These are phyloP conservation scores for Penicillium daleae DNA, from an alignment of 495 filamentous ascomycete species.

Conservation along the genomic window DNA sequence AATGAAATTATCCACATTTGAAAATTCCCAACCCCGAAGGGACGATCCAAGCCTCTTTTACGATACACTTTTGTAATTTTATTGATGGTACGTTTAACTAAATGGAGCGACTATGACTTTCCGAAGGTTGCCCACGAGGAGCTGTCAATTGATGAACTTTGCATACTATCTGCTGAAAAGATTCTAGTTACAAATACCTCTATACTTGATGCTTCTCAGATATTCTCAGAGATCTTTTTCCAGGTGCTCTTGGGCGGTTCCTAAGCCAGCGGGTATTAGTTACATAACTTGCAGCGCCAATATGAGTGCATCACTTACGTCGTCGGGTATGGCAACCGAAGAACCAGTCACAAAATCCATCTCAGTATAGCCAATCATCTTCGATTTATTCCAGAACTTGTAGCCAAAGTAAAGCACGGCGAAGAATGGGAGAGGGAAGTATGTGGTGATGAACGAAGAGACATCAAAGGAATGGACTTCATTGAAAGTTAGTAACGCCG, in stretches of 20 bases:
- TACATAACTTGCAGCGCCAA: background rate
- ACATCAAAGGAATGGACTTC: slow-evolving; percentile 23
- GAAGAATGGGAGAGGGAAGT: slow-evolving; percentile 26
- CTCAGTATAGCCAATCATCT: slow-evolving; percentile 22
- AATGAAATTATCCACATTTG: too few relatives aligned
- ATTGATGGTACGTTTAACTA: too few relatives aligned
- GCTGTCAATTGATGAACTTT: background rate
- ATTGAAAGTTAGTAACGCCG: background rate
- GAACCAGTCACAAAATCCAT: slow-evolving; percentile 27
- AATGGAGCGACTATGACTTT: too few relatives aligned
- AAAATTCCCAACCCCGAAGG: too few relatives aligned
- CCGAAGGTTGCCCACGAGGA: too few relatives aligned
- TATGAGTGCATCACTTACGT: slow-evolving; percentile 14
- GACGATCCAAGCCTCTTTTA: too few relatives aligned
- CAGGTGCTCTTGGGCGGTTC: slow-evolving; percentile 12
- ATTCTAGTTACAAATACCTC: background rate
- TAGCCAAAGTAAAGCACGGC: slow-evolving; percentile 26
- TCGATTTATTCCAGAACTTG: slow-evolving; percentile 29
- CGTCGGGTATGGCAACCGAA: slow-evolving; percentile 21
- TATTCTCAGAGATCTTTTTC: slow-evolving; percentile 26
- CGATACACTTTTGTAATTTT: too few relatives aligned
- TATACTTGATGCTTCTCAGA: slow-evolving; percentile 6
- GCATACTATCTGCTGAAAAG: too few relatives aligned
- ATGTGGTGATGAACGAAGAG: slow-evolving; percentile 27
- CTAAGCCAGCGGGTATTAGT: background rate